phyloP scores from a whole-genome alignment of 306 rosid genomes.

The Luffa aegyptiaca region DNA sequence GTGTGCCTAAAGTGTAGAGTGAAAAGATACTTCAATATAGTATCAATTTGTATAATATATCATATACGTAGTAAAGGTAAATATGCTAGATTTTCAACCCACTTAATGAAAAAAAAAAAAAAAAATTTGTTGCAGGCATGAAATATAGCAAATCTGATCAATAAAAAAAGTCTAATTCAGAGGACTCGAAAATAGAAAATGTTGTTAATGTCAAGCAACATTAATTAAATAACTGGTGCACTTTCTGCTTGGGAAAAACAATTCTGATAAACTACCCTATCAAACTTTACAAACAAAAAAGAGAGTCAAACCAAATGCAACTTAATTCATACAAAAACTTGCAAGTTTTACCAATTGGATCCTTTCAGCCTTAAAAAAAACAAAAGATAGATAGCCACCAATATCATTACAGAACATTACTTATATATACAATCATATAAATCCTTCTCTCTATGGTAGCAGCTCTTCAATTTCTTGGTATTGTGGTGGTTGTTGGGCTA shows the following conservation, averaged over 20 bases:
- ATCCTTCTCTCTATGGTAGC: neutral
- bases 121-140: too few species aligned
- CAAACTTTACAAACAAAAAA: neutral
- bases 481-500: neutral
- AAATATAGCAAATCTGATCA: neutral
- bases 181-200: constrained; percentile 20
- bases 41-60: too few species aligned
- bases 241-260: neutral
- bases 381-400: too few species aligned
- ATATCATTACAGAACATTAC: neutral
- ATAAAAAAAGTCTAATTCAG: constrained; percentile 4
- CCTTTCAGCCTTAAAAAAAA: too few species aligned
- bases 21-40: too few species aligned
- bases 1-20: too few species aligned
- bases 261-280: constrained; percentile 54
- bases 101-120: too few species aligned
- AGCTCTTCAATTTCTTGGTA: too few species aligned
- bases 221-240: neutral
- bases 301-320: constrained; percentile 56
- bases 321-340: constrained; percentile 8
- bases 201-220: neutral
- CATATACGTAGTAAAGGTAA: too few species aligned
- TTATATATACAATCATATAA: neutral
- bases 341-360: constrained; percentile 25
- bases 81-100: neutral